A percentile compares a stretch with the other conserved stretches of the same genome.
phyloP scores from a whole-genome alignment of 2,329 filamentous ascomycete genomes.

The Paramyrothecium sp. region DNA sequence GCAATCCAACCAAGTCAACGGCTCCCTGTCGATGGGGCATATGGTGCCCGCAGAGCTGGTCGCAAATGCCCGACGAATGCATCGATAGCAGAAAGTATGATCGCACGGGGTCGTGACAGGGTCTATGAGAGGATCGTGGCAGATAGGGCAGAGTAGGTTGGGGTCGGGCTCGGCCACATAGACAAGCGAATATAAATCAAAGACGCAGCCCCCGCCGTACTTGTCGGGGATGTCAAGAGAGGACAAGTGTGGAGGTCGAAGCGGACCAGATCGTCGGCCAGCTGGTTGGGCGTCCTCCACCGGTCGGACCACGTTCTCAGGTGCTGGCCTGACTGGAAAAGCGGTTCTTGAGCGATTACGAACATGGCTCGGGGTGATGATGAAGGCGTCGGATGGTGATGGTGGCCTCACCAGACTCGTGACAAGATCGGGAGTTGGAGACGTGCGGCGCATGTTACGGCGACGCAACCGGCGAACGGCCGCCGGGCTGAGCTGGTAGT shows the following conservation, averaged over 20 bases:
- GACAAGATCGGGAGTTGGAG: slow-evolving; percentile 37
- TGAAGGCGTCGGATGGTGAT: slow-evolving; percentile 31
- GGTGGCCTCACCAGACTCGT: slow-evolving; percentile 36
- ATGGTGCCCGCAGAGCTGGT: slow-evolving; percentile 37
- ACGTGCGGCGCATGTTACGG: slow-evolving; percentile 30
- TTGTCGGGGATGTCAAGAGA: slow-evolving; percentile 36
- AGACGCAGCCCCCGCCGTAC: slow-evolving; percentile 34
- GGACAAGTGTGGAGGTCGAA: slow-evolving; percentile 32
- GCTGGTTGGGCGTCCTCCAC: background rate
- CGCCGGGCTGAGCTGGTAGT: slow-evolving; percentile 29
- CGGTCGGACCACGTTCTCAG: too few relatives aligned
- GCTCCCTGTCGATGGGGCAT: slow-evolving; percentile 60
- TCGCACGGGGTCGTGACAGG: slow-evolving; percentile 62
- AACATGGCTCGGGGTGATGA: slow-evolving; percentile 5
- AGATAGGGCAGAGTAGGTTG: slow-evolving; percentile 53
- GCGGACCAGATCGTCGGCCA: slow-evolving; percentile 30
- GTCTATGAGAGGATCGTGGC: slow-evolving; percentile 58
- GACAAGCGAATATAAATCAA: slow-evolving; percentile 44
- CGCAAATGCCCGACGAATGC: slow-evolving; percentile 44
- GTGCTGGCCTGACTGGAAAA: slow-evolving; percentile 3
- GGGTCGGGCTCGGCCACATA: slow-evolving; percentile 43
- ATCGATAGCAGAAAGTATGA: slow-evolving; percentile 63
- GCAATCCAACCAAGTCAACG: slow-evolving; percentile 35
- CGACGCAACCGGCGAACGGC: slow-evolving; percentile 33
- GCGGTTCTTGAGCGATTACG: background rate